Base-by-base conservation (phyloP, 1,284 basidiomycete genomes). In the Takashimella tepidaria region DNA sequence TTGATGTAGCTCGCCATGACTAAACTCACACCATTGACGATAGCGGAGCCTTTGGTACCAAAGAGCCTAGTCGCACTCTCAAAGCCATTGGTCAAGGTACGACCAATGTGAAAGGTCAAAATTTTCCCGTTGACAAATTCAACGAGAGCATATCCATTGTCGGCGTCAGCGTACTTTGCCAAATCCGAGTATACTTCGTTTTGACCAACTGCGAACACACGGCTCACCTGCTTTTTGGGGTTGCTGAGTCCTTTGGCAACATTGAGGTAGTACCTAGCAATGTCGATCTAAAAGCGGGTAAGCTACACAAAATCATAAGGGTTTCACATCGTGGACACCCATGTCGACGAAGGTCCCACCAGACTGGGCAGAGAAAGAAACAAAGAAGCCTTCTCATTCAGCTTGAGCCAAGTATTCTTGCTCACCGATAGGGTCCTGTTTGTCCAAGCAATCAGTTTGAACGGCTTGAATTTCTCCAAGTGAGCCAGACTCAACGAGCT, bases 121-220 rank as follows among this genome's bases (percentile, higher is more conserved):
- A 54, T n/a, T 31, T 54, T 56, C 25, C 63, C 63, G 41, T 57
- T 57, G 16, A 24, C 46, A 44, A 62, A 64, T 52, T 57, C 59
- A 26, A 65, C 54, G n/a, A 56, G 12, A 19, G 41, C 57, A 11
- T 52, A 44, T 2, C 53, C 58, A 42, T 63, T 63, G 56, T 65
- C 63, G 21, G 55, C 56, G 50, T 68, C 66, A 3, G 53, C 45
- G 37, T 56, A 42, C 22, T 62, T 23, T 12, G 23, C 47, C 19
- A 68, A 54, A 40, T 63, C 63, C 22, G 62, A 58, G 51, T 63
- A 56, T 16, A 52, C 50, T n/a, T 56, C 55, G 41, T 56, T 67
- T 24, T 54, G 53, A 4, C 64, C 66, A 10, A 51, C 47, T 3
- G 66, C 63, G 37, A 55, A 62, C 27, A 63, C 61, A 12, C 52